Evolutionary conservation across 192 early-diverging fungal species (phyloP), one percentile per base, ranked within the genome.

Genomic region (Linnemannia zychae): DNA sequence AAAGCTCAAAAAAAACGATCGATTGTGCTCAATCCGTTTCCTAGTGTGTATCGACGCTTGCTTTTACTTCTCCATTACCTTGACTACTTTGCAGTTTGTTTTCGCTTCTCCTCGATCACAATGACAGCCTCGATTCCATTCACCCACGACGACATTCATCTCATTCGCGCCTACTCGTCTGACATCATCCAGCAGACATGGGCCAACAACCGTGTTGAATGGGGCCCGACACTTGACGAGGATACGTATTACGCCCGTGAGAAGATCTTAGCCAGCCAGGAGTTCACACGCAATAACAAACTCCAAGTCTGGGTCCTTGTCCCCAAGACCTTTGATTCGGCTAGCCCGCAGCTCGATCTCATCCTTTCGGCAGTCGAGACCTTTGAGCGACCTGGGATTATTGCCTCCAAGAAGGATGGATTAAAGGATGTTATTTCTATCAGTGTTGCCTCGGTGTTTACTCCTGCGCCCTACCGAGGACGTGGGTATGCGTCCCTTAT

Each of bases 251-350:
- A 34, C 46, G 71, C 70, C 38, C 81, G 81, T 22, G 81, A 84
- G 53, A 36, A 22, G 7, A 17, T 74, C 34, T 44, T 84, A 3
- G n/a, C 65, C 28, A 75, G 52, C 44, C 71, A 68, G 34, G 71
- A 53, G 20, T 84, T 84, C 31, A 69, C 76, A 3, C 67, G 22
- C 40, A 60, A 84, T 15, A 72, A 36, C 49, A 77, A 78, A 24
- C 71, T 78, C n/a, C 76, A 78, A n/a, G 33, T 74, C 66, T 84
- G 81, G 81, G 24, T 78, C 52, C 69, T 84, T 12, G 81, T 84
- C 33, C 81, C 81, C 20, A 84, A 67, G 40, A 74, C 76, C 4
- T 84, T 84, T 60, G 72, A 77, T 49, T 72, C 75, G 13, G 67
- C 34, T 28, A 52, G 73, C 24, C 75, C 74, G 11, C 65, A 82